A percentile compares a stretch with the other conserved stretches of the same genome.
Evolutionary conservation across 371 early-diverging fungal genomes (phyloP).

Genomic region (Catenaria anguillulae): DNA sequence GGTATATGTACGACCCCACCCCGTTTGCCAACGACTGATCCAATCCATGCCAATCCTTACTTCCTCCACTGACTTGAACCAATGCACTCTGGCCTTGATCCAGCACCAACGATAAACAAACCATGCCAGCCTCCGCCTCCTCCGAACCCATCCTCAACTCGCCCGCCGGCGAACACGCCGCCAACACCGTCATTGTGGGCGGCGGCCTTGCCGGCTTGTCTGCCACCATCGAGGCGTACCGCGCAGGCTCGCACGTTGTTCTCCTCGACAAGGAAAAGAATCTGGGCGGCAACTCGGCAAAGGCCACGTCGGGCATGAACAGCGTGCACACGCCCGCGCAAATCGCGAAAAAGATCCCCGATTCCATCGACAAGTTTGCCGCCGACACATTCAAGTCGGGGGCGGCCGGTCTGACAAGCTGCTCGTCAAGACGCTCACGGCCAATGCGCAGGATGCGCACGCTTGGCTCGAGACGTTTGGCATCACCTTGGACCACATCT

Average conservation of each 20-base stretch:
- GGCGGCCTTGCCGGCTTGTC: constrained; percentile 2
- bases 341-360: constrained; percentile 38
- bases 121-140: too few species aligned
- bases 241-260: constrained; percentile 1
- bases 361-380: constrained; percentile 72
- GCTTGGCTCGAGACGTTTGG: constrained; percentile 84
- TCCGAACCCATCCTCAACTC: too few species aligned
- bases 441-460: constrained; percentile 70
- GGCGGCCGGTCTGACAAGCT: constrained; percentile 66
- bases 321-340: constrained; percentile 75
- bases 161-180: too few species aligned
- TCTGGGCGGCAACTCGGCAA: constrained; percentile 30
- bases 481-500: constrained; percentile 70
- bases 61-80: too few species aligned
- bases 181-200: not conserved
- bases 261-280: constrained; percentile 8
- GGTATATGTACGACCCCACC: too few species aligned
- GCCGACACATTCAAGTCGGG: constrained; percentile 77
- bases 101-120: too few species aligned
- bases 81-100: too few species aligned
- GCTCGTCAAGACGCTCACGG: constrained; percentile 74
- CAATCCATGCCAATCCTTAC: too few species aligned
- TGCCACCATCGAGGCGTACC: constrained; percentile 7
- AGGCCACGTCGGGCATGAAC: constrained; percentile 97
- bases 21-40: too few species aligned